Base-by-base conservation (phyloP, 345 rosid genomes). In the Salix brachista region DNA sequence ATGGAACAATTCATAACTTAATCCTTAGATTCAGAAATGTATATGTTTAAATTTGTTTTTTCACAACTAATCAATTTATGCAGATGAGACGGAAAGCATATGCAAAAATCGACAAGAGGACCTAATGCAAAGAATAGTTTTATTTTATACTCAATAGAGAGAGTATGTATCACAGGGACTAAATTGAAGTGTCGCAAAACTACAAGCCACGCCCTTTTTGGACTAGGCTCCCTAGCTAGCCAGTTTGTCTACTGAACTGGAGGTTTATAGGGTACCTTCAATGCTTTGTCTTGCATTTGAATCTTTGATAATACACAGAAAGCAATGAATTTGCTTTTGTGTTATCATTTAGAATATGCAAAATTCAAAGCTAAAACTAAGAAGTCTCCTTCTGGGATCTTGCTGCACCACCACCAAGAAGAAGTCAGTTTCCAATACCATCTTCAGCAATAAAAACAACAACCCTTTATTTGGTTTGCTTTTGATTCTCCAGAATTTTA, bases 371-470 rank as follows among this genome's bases (percentile, higher is more conserved):
- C 28, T 56, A 21, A 23, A n/a, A n/a, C 84, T 86, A 65, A 77
- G 86, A 80, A 72, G 84, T 75, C 72, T 88, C 76, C 81, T 86
- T 77, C 50, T 81, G 79, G 78, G 86, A 78, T 82, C 44, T 41
- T 41, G 77, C 78, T 65, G 86, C 74, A 84, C 84, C 12, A 30
- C 74, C 69, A 61, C 42, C 48, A 65, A 36, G 62, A 61, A 44
- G 11, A 83, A 72, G 66, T 71, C 73, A 46, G 70, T 73, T n/a
- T 28, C 73, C 68, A 28, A 73, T n/a, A 66, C 76, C 65, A 64
- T 66, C 46, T 44, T 28, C 61, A 67, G 67, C 30, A 70, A 11
- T 50, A 34, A 21, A 74, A 36, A 30, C 14, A 36, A 30, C 28
- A 9, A n/a, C 66, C 34, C 81, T 37, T 48, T 87, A 39, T 79